phyloP scores from a whole-genome alignment of 371 early-diverging fungal species.

The Apophysomyces sp. region DNA sequence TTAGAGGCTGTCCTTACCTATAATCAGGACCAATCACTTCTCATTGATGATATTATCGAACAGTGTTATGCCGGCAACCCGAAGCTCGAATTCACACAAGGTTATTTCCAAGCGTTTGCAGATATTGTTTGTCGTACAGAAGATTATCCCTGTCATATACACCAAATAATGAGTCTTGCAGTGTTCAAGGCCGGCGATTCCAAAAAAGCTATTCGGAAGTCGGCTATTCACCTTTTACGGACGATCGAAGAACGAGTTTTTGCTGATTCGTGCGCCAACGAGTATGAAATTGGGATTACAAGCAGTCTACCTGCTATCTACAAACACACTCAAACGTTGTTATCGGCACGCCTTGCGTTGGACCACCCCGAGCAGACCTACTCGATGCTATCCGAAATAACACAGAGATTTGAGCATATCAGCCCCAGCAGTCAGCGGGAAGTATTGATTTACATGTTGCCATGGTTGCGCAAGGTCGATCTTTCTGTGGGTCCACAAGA shows the following conservation, averaged over 20 bases:
- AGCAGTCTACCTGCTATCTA: conserved; percentile 82
- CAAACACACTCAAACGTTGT: conserved; percentile 72
- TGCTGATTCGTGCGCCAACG: conserved; percentile 63
- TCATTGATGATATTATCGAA: conserved; percentile 65
- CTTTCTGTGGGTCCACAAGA: conserved; percentile 50
- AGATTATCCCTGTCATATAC: conserved; percentile 61
- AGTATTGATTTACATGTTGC: conserved; percentile 73
- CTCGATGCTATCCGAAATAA: conserved; percentile 77
- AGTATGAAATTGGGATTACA: conserved; percentile 72
- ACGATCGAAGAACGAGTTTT: conserved; percentile 71
- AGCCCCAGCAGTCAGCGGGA: conserved; percentile 61
- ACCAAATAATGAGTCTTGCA: conserved; percentile 73
- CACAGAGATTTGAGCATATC: conserved; percentile 74
- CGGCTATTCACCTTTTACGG: conserved; percentile 76
- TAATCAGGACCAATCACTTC: conserved; percentile 65
- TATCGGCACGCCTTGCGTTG: conserved; percentile 70
- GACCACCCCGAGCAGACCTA: conserved; percentile 70
- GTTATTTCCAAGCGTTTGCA: conserved; percentile 76
- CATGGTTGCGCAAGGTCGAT: conserved; percentile 86
- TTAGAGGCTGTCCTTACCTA: conserved; percentile 68
- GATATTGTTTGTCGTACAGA: conserved; percentile 61
- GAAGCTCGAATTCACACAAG: conserved; percentile 60
- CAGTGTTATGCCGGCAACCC: conserved; percentile 77
- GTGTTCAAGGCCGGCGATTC: conserved; percentile 82
- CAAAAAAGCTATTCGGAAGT: conserved; percentile 70